Evolutionary conservation across 768 basidiomycete species (phyloP), one percentile per base, ranked within the genome.

Genomic region (Kwoniella newhampshirensis): DNA sequence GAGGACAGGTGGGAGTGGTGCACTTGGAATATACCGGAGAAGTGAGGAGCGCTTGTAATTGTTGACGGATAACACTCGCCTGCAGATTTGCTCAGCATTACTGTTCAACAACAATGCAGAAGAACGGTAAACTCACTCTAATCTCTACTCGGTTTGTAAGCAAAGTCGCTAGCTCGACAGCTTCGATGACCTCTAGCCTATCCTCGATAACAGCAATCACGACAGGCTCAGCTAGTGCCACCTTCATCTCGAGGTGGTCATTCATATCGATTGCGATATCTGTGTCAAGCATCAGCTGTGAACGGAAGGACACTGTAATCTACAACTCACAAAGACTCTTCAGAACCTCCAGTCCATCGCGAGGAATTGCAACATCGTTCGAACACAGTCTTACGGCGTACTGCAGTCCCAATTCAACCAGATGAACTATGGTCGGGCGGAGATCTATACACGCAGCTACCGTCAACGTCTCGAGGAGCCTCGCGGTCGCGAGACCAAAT

Each of bases 191-290:
- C 21, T 37, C 36, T 9, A 93, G 77, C n/a, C 81, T 81, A 54
- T 82, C 78, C 69, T 86, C 87, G 40, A 88, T 78, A 17, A 83
- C 78, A 1, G 83, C 82, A 6, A 82, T 82, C 18, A 92, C 62
- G 17, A 91, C 73, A 0, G 88, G 85, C 57, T 96, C 91, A 0
- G 83, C 84, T 8, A 87, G 69, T 62, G 87, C 83, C 0, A 80
- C 62, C 60, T 86, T 86, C 30, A 82, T 66, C 18, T 67, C 64
- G 1, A 77, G 52, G n/a, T 45, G 32, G 39, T 35, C 23, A 35
- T 35, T 12, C 25, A 7, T 13, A 32, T 32, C 13, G 32, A 32
- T 13, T 7, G 51, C 25, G 13, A 27, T 3, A 27, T 49, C 52
- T 53, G 27, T 26, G 5, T 0, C 21, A 3, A 15, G 18, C 9